A percentile compares a stretch with the other conserved stretches of the same genome.
phyloP scores from a whole-genome alignment of 345 rosid genomes.

The Eucalyptus viminalis region DNA sequence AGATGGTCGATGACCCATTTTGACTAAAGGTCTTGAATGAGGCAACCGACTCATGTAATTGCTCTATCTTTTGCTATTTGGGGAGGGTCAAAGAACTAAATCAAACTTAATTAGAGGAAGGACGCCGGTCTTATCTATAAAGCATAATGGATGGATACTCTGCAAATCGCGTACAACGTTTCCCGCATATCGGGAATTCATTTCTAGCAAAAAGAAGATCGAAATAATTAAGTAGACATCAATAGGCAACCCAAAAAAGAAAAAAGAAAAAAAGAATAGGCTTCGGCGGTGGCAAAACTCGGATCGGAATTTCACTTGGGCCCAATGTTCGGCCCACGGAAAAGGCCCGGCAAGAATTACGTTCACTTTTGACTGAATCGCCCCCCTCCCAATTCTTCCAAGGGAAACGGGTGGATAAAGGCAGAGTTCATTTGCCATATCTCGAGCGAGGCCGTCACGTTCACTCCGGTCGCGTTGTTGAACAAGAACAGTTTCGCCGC shows the following conservation, averaged over 20 bases:
- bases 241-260: background rate
- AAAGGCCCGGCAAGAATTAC: background rate
- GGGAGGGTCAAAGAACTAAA: background rate
- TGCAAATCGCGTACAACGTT: background rate
- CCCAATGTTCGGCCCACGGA: background rate
- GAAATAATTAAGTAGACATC: background rate
- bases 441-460: slow-evolving; percentile 53
- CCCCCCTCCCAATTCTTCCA: background rate
- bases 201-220: background rate
- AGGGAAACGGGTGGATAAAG: slow-evolving; percentile 46
- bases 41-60: background rate
- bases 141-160: background rate
- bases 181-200: background rate
- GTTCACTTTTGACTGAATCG: background rate
- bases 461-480: slow-evolving; percentile 73
- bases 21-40: background rate
- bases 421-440: slow-evolving; percentile 85
- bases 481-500: slow-evolving; percentile 64
- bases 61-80: background rate
- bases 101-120: background rate
- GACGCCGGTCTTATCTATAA: background rate
- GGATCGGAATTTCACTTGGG: background rate
- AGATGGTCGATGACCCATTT: too few species aligned
- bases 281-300: background rate
- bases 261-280: background rate